Evolutionary conservation across 257 asterid genomes (phyloP), one percentile per base, ranked within the genome.

Genomic region (Lavandula angustifolia): DNA sequence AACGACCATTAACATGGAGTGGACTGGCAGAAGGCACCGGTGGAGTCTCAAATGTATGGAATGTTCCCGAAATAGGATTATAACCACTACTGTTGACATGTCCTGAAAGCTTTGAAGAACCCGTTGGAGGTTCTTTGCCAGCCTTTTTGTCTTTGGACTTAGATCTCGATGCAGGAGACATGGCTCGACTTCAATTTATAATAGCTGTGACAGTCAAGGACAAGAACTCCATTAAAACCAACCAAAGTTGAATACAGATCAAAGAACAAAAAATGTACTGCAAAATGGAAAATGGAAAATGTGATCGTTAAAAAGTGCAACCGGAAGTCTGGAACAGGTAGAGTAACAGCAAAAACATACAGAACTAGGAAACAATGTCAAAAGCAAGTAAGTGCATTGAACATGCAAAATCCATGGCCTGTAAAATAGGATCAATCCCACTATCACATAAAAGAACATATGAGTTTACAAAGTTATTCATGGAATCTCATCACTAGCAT

Each of bases 151-250:
- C 98, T 74, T 89, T 89, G 58, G 88, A 77, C 70, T 86, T 88
- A 62, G 96, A 83, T 75, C 65, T 83, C 7, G 90, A 76, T 53
- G 87, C 87, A 44, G 87, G 84, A 85, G 95, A 87, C 98, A 92
- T 92, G 58, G 66, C 70, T 42, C 65, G 54, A 67, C 66, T 75
- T 76, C 76, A 51, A 71, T 32, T 67, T 70, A 37, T 46, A 40
- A 71, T 53, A 66, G 71, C 94, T 77, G 83, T 66, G 77, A 73
- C 53, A 64, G 12, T 10, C 16, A n/a, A 42, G 67, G 62, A 68
- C 18, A 62, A 57, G 58, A 69, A 29, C 43, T 10, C 65, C 54
- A 44, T 79, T 40, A 68, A 71, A 56, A 68, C 37, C 62, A 74
- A 53, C 29, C 71, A 18, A 67, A 46, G 27, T 42, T 7, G 60